Evolutionary conservation across 2,329 filamentous ascomycete species (phyloP), one percentile per base, ranked within the genome.

Genomic region (Diaporthe sp.): DNA sequence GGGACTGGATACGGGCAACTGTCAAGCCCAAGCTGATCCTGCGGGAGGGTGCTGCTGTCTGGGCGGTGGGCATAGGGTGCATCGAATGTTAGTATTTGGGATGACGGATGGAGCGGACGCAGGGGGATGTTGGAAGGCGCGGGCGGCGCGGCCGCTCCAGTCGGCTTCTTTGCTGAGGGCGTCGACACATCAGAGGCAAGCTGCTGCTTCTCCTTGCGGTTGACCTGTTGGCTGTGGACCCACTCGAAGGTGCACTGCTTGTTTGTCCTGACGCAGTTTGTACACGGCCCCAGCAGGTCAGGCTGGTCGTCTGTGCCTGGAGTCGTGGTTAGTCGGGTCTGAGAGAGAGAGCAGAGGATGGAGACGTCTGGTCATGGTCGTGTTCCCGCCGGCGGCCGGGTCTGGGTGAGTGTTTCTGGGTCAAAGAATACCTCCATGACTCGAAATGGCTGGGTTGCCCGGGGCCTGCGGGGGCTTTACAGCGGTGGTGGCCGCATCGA

Each of bases 221-320:
- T 64, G 38, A 58, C n/a, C 33, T 75, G 71, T 30, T 75, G 74
- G 50, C 69, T 76, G 22, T 73, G 74, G 28, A 75, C 77, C 77
- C 77, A 77, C 40, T 74, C 72, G 55, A 77, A 72, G 33, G 77
- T 77, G 40, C 77, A 77, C 17, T 67, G 61, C 64, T 77, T 77
- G 35, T 76, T 76, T 8, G 77, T 77, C 60, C 72, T 70, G 17
- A 50, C 30, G 61, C 77, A 77, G 42, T 76, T 76, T 30, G 75
- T 74, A 67, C 77, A 77, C 10, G 76, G 73, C 13, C 74, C 74
- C 22, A 60, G n/a, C 57, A 74, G 61, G 40, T 75, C 66, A 45
- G 52, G 22, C 28, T 75, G 55, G 35, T 74, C 71, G 8, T 71
- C 71, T 15, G 42, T 42, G 72, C 74, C 74, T 70, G 67, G 50